These are phyloP conservation scores for Pichia sp. DNA, from an alignment of 1,139 yeast genomes.

Conservation along the genomic window DNA sequence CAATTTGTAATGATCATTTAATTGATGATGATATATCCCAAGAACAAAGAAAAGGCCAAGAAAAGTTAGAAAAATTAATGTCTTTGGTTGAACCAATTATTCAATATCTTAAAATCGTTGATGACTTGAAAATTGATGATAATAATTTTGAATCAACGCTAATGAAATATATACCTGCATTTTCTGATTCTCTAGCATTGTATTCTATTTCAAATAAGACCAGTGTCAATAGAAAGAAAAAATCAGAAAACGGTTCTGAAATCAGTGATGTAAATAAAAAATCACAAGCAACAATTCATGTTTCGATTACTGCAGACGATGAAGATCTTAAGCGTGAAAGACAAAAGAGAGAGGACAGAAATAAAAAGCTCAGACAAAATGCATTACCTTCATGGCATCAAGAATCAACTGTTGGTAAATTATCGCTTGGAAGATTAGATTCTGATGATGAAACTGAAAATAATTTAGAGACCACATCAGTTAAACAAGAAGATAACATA, in stretches of 20 bases:
- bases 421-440: slow-evolving; percentile 47
- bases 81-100: slow-evolving; percentile 85
- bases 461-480: background rate
- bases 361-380: slow-evolving; percentile 75
- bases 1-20: slow-evolving; percentile 69
- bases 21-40: slow-evolving; percentile 85
- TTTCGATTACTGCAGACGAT: slow-evolving; percentile 86
- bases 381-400: slow-evolving; percentile 97
- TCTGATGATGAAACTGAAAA: slow-evolving; percentile 14
- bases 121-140: slow-evolving; percentile 79
- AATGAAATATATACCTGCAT: slow-evolving; percentile 78
- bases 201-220: slow-evolving; percentile 45
- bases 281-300: slow-evolving; percentile 73
- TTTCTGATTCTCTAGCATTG: slow-evolving; percentile 57
- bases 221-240: slow-evolving; percentile 26
- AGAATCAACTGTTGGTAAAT: slow-evolving; percentile 76
- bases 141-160: slow-evolving; percentile 79
- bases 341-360: slow-evolving; percentile 61
- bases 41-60: slow-evolving; percentile 77
- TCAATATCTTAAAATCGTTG: slow-evolving; percentile 74
- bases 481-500: background rate
- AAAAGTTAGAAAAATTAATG: slow-evolving; percentile 77
- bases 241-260: slow-evolving; percentile 15
- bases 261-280: slow-evolving; percentile 32
- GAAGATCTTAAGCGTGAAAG: slow-evolving; percentile 61